These are phyloP conservation scores for Gossypium gossypioides DNA, from an alignment of 441 rosid species.

Conservation along the genomic window DNA sequence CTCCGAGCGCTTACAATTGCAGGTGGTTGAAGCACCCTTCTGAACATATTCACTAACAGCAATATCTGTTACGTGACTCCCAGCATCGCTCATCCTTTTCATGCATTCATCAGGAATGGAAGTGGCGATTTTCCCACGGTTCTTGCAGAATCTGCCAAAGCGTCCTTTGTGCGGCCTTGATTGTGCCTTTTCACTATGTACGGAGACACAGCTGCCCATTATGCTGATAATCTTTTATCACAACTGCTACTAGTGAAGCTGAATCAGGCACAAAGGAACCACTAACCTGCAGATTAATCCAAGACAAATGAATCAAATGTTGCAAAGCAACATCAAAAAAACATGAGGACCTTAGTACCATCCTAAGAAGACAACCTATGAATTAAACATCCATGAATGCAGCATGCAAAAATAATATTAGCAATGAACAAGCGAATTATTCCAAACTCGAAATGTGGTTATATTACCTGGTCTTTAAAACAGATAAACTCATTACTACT, in stretches of 20 bases:
- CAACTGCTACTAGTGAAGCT: background rate
- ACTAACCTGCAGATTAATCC: constrained; percentile 8
- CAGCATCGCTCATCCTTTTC: constrained; percentile 40
- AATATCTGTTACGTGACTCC: constrained; percentile 34
- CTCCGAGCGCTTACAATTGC: constrained; percentile 63
- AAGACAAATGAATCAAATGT: background rate
- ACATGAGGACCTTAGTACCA: background rate
- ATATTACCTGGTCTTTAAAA: background rate
- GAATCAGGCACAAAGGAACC: constrained; percentile 6
- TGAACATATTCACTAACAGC: constrained; percentile 52
- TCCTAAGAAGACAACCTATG: background rate
- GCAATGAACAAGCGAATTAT: background rate
- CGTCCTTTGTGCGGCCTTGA: constrained; percentile 20
- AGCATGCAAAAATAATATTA: background rate
- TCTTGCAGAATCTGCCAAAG: constrained; percentile 24
- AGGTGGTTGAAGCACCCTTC: constrained; percentile 45
- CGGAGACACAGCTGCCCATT: constrained; percentile 84
- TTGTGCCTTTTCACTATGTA: constrained; percentile 19
- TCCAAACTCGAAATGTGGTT: background rate
- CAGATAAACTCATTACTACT: background rate
- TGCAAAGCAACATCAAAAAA: background rate
- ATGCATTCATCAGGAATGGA: constrained; percentile 41
- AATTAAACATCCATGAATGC: background rate
- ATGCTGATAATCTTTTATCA: background rate
- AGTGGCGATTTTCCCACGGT: constrained; percentile 44